Percentiles rank a stretch among this genome's conserved stretches.
Conservation (phyloP, 2,329 filamentous ascomycete species). For the Parastagonospora nodorum region DNA sequence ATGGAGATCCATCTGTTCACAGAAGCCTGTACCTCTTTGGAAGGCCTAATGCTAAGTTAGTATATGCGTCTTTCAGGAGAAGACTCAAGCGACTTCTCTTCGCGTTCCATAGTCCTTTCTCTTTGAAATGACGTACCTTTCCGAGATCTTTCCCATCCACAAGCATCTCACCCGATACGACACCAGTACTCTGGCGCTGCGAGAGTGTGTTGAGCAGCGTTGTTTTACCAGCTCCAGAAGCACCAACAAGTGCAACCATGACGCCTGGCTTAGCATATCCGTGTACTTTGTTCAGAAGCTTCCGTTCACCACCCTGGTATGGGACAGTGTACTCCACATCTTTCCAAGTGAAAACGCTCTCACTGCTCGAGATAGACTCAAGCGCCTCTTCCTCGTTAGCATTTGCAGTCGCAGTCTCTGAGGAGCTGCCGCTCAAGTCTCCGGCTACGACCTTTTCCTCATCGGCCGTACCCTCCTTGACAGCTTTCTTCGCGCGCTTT, state of each 20-base stretch:
- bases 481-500: slow-evolving; percentile 62
- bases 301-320: slow-evolving; percentile 65
- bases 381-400: slow-evolving; percentile 33
- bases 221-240: slow-evolving; percentile 81
- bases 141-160: slow-evolving; percentile 69
- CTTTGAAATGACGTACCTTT: slow-evolving; percentile 20
- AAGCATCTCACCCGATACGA: slow-evolving; percentile 71
- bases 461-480: slow-evolving; percentile 57
- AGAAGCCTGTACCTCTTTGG: slow-evolving; percentile 72
- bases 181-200: slow-evolving; percentile 70
- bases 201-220: slow-evolving; percentile 79
- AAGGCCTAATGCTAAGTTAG: slow-evolving; percentile 51
- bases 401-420: slow-evolving; percentile 20
- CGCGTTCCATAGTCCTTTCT: too few species aligned
- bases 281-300: slow-evolving; percentile 70
- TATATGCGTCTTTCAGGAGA: not conserved
- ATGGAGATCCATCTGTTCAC: slow-evolving; percentile 74
- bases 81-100: too few species aligned
- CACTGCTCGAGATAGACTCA: slow-evolving; percentile 44
- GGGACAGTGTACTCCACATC: slow-evolving; percentile 70
- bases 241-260: slow-evolving; percentile 82
- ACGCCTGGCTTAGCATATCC: slow-evolving; percentile 81
- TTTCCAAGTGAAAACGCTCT: slow-evolving; percentile 47
- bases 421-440: slow-evolving; percentile 28
- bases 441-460: slow-evolving; percentile 59